Evolutionary conservation across 2,329 filamentous ascomycete genomes (phyloP).

Genomic region (Fusarium burgessii): DNA sequence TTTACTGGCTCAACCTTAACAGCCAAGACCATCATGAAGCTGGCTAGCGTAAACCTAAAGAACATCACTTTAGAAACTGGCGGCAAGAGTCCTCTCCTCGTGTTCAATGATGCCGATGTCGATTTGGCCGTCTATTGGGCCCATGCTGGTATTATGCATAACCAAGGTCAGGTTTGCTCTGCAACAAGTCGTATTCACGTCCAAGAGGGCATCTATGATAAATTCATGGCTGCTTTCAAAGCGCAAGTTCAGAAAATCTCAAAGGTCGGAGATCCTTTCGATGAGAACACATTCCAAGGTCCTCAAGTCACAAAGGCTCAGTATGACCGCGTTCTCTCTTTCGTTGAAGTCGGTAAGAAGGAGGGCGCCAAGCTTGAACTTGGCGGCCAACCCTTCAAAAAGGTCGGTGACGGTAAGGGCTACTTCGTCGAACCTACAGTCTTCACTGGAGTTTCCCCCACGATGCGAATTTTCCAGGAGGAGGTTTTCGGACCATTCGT

Average conservation of each 20-base stretch:
- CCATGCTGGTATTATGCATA: conserved; percentile 65
- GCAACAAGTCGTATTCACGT: conserved; percentile 74
- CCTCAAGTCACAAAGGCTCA: conserved; percentile 79
- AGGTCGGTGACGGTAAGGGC: conserved; percentile 54
- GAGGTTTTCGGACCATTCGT: conserved; percentile 62
- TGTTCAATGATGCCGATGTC: conserved; percentile 74
- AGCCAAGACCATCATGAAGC: conserved; percentile 80
- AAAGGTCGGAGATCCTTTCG: conserved; percentile 78
- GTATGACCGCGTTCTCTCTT: conserved; percentile 76
- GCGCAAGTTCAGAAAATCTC: conserved; percentile 55
- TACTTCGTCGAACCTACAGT: conserved; percentile 62
- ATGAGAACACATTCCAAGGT: conserved; percentile 77
- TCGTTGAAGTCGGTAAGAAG: conserved; percentile 75
- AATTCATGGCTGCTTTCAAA: conserved; percentile 63
- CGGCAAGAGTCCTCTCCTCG: conserved; percentile 73
- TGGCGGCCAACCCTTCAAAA: conserved; percentile 63
- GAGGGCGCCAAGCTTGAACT: conserved; percentile 76
- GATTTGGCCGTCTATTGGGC: conserved; percentile 75
- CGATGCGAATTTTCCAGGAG: conserved; percentile 60
- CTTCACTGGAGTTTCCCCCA: conserved; percentile 56
- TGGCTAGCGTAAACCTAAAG: conserved; percentile 74
- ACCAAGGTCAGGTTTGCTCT: conserved; percentile 74
- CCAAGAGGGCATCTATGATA: conserved; percentile 69
- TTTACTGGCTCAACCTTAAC: conserved; percentile 83
- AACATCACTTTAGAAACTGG: conserved; percentile 76